Base-by-base conservation (phyloP, 1,284 basidiomycete genomes). In the Pseudozyma sp. region DNA sequence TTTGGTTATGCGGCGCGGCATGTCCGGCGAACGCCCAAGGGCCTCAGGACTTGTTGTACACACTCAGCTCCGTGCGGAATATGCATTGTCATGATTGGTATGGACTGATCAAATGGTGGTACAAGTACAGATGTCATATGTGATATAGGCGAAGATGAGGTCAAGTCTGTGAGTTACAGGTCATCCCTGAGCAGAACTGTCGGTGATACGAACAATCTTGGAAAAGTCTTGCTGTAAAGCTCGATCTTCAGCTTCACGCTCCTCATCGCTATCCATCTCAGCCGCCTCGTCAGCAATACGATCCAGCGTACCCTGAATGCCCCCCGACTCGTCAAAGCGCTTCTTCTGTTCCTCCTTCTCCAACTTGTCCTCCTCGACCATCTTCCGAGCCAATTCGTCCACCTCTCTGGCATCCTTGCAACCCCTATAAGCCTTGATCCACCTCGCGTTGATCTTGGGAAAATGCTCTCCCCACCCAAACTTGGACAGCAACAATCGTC, bases 401-500 rank as follows among this genome's bases (percentile, higher is more conserved):
- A 81, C 70, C 64, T 83, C 72, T 6, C 55, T 35, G 1, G 73
- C 59, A 52, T 64, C 63, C 11, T 54, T 59, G 51, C 81, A 83
- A 2, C 21, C 53, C 12, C 64, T 57, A 45, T 83, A 83, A 1
- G 68, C 66, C 5, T 69, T 55, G 38, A 83, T 65, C 58, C 76
- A 75, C n/a, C 64, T 56, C 12, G 67, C 59, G 54, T 83, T 83
- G 58, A 83, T 60, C 42, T 65, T 65, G 2, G 78, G 78, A 50
- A 83, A 83, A 39, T 79, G 75, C 40, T 70, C 71, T 25, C 81
- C 81, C 78, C 80, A 83, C 0, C 78, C 78, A 50, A 83, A 83
- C 53, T 82, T 83, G 61, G 68, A 62, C 12, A 83, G 62, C 35
- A 83, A 63, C 57, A 76, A 49, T 36, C 79, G 53, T 0, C 80